Base-by-base conservation (phyloP, 1,139 yeast species). In the Hansenula sp. region DNA sequence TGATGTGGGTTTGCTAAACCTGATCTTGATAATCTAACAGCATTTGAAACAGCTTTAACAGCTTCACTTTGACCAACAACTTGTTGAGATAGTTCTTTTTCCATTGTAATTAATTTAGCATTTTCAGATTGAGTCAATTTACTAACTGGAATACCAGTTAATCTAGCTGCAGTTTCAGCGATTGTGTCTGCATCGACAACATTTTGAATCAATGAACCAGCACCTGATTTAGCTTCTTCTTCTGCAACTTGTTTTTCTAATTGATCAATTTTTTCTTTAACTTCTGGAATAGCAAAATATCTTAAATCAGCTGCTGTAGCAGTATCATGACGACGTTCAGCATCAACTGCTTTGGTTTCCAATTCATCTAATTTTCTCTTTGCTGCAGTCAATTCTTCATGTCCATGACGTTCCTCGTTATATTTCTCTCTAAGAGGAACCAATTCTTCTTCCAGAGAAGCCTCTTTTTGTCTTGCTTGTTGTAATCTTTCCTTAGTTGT, bases 111-210 rank as follows among this genome's bases (percentile, higher is more conserved):
- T 59, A 92, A 80, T 68, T 90, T 90, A 44, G 88, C 70, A 63
- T 92, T 92, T 65, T 92, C 99, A 25, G 97, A 95, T 66, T 89
- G 96, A 4, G 96, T 85, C 57, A 92, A 75, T 66, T 92, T 92
- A 50, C 85, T 78, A n/a, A 92, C 97, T n/a, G 98, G 98, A 47
- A 92, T 90, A 60, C 98, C 98, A 12, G 98, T 92, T 54, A 94
- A 74, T 60, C 96, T 78, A 3, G 98, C 97, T 24, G 97, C 97
- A 25, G 97, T 92, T 64, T 92, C 97, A 25, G 97, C 87, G 53
- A 92, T 94, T 52, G 89, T 90, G 45, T 92, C 97, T 18, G 94
- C 70, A 43, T 92, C 92, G 43, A 92, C 99, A 41, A 88, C 92
- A 60, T 92, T 95, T 55, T 79, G 84, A 46, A 88, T 76, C 73